Evolutionary conservation across 208 protist species (phyloP).

Genomic region (Kentomonas sorsogonicus): DNA sequence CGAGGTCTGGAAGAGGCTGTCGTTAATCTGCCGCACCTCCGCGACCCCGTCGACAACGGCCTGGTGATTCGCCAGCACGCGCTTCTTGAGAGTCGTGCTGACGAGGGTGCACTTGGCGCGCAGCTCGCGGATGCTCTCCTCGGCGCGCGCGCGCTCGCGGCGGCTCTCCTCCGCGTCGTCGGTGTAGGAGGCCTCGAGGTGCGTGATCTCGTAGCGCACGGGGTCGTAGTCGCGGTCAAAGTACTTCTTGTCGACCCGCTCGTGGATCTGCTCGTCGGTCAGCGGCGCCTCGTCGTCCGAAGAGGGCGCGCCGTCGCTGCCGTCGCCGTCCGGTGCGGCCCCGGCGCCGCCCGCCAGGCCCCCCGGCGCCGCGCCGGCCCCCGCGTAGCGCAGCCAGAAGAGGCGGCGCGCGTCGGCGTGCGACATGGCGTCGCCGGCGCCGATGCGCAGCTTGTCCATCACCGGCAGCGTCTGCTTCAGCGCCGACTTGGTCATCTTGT

Average conservation of each 20-base stretch:
- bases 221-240: conserved; percentile 79
- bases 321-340: conserved; percentile 46
- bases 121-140: conserved; percentile 50
- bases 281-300: conserved; percentile 71
- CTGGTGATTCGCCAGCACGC: conserved; percentile 64
- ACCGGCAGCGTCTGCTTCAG: conserved; percentile 43
- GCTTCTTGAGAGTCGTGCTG: conserved; percentile 77
- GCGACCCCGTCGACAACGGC: conserved; percentile 71
- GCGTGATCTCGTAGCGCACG: conserved; percentile 55
- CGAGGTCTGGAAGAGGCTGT: conserved; percentile 68
- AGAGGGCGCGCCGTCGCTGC: too few relatives aligned
- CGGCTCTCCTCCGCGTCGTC: conserved; percentile 40
- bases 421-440: conserved; percentile 20
- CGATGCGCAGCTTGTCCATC: conserved; percentile 29
- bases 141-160: conserved; percentile 49
- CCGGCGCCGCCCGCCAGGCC: conserved; percentile 21
- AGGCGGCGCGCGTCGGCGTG: conserved; percentile 43
- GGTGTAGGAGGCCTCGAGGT: conserved; percentile 54
- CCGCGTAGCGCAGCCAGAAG: conserved; percentile 65
- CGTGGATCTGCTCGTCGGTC: conserved; percentile 78
- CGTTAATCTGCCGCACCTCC: conserved; percentile 68
- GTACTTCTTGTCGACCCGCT: conserved; percentile 79
- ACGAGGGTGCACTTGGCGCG: conserved; percentile 67
- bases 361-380: conserved; percentile 31
- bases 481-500: conserved; percentile 63